Evolutionary conservation across 2,329 filamentous ascomycete genomes (phyloP), one percentile per base, ranked within the genome.

Genomic region (Taxawa tesnikishii): DNA sequence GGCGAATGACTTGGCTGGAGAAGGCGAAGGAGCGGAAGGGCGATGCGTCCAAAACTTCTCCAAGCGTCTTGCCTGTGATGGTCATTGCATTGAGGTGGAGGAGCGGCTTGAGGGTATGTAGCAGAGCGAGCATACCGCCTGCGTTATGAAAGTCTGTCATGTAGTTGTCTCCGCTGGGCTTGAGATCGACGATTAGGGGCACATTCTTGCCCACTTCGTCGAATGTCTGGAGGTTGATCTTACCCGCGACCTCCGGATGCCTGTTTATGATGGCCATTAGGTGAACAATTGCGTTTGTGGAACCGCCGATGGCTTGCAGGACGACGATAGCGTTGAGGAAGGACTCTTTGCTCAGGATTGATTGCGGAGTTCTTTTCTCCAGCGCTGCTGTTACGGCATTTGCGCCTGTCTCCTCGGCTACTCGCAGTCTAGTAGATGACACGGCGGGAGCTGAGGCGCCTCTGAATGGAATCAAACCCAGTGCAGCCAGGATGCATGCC

Each of bases 71-170:
- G 2, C 63, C 64, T 0, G 55, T 59, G 31, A 66, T 59, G 0
- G 64, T 67, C 45, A 47, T 49, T 4, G 63, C 65, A 10, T 58
- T 50, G 6, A 66, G 53, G 37, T 63, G 53, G 7, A 69, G 49
- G 4, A 68, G 47, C 5, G 63, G 62, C 5, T 55, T 53, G 4
- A 69, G 48, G 1, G 55, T 58, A 33, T 65, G 61, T 14, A 68
- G 39, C 5, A 69, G 43, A 4, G 60, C 60, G 15, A 62, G 42
- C 63, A 68, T 67, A 4, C 65, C 65, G 2, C 65, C 65, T 1
- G 63, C 63, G 36, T 67, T 65, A 39, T 68, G 65, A 34, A 68
- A 68, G 40, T 69, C 65, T n/a, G 55, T 62, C 65, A 68, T 68
- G 41, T 67, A 68, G 23, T 36, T 36, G 12, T 66, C 62, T 3